Percentiles rank a stretch among this genome's conserved stretches.
Conservation (phyloP, 1,284 basidiomycete species). For the Apiotrichum gracile region DNA sequence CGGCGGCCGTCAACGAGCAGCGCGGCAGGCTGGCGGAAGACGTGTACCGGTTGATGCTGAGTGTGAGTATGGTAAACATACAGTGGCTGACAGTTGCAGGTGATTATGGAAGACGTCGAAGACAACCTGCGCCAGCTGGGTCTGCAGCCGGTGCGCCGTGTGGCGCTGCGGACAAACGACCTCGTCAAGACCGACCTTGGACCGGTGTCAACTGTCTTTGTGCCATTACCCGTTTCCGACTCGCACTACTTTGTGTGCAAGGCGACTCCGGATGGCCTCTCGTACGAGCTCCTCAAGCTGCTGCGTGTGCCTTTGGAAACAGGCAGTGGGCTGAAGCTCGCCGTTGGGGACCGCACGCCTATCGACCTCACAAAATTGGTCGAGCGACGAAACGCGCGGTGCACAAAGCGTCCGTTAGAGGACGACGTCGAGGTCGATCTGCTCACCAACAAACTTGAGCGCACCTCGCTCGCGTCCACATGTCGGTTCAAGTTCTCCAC, state of each 20-base stretch:
- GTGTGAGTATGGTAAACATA: background rate
- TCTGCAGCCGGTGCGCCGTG: conserved; percentile 29
- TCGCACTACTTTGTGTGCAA: conserved; percentile 38
- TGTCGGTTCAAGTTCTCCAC: conserved; percentile 31
- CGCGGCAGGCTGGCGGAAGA: conserved; percentile 32
- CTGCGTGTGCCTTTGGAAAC: conserved; percentile 29
- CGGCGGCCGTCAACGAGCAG: conserved; percentile 29
- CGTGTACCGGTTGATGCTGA: conserved; percentile 31
- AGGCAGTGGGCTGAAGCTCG: conserved; percentile 29
- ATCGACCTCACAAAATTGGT: conserved; percentile 25
- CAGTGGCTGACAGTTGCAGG: conserved; percentile 1
- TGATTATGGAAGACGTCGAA: conserved; percentile 39
- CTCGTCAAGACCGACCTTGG: conserved; percentile 36
- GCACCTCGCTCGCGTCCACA: background rate
- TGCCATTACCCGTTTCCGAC: conserved; percentile 32
- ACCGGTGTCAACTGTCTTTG: conserved; percentile 34
- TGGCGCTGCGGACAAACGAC: conserved; percentile 35
- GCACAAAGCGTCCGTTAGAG: conserved; percentile 5
- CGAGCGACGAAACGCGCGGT: conserved; percentile 17
- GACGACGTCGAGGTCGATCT: background rate
- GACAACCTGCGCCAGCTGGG: conserved; percentile 37
- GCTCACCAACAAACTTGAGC: background rate
- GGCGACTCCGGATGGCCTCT: conserved; percentile 24
- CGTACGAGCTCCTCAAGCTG: conserved; percentile 38
- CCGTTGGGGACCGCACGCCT: conserved; percentile 28